A percentile compares a stretch with the other conserved stretches of the same genome.
Evolutionary conservation across 805 yeast species (phyloP).

Genomic region (Komagataella ulmi): DNA sequence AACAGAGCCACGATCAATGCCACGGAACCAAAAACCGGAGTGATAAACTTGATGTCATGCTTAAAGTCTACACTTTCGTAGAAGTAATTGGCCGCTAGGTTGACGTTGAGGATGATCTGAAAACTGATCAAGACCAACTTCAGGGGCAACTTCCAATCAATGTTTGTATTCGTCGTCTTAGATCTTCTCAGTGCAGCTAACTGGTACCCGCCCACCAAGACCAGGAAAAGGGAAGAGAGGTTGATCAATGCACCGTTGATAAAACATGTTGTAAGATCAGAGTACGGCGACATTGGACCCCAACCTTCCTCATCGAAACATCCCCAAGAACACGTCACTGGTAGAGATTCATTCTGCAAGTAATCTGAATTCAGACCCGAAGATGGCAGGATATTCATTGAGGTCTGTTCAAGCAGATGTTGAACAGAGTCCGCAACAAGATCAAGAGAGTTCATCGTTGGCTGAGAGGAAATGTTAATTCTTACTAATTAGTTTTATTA

Average conservation of each 20-base stretch:
- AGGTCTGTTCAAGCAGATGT: neutral
- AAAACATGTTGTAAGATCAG: conserved; percentile 40
- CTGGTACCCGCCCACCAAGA: conserved; percentile 23
- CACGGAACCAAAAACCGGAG: conserved; percentile 18
- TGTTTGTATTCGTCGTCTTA: conserved; percentile 17
- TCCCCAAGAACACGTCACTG: conserved; percentile 11
- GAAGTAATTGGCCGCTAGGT: conserved; percentile 8
- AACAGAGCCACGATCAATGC: conserved; percentile 38
- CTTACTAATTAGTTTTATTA: neutral
- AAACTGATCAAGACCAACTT: conserved; percentile 25
- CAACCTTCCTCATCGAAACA: conserved; percentile 29
- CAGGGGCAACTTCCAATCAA: conserved; percentile 24
- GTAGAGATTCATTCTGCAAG: neutral
- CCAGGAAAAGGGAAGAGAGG: conserved; percentile 19
- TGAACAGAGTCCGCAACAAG: neutral
- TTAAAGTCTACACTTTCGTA: conserved; percentile 11
- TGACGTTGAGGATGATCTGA: conserved; percentile 24
- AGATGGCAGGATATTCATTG: neutral
- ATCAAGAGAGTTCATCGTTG: neutral
- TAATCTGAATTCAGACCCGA: neutral
- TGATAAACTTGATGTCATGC: conserved; percentile 15
- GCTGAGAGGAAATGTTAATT: neutral
- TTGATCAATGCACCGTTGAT: conserved; percentile 29
- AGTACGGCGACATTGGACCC: conserved; percentile 23
- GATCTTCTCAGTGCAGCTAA: conserved; percentile 18